These are phyloP conservation scores for Eucalyptus viminalis DNA, from an alignment of 345 rosid genomes.

Conservation along the genomic window DNA sequence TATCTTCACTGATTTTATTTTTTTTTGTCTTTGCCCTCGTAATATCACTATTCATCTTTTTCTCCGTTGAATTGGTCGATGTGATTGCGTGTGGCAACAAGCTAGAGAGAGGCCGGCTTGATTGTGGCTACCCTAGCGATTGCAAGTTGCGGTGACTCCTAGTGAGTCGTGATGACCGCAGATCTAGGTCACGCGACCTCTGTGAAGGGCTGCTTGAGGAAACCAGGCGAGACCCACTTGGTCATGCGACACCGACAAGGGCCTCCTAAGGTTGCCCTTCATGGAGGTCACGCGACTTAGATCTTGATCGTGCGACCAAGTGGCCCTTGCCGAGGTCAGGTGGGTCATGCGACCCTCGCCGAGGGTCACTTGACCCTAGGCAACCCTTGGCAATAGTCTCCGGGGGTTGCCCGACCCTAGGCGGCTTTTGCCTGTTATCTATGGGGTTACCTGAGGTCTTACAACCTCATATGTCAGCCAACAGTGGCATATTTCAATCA, in stretches of 20 bases:
- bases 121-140: accelerated
- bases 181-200: accelerated
- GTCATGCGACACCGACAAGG: accelerated
- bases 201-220: accelerated
- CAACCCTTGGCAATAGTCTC: accelerated
- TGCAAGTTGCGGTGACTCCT: accelerated
- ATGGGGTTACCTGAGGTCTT: accelerated
- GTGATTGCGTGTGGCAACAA: no score
- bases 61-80: accelerated
- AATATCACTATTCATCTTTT: no score
- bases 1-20: accelerated
- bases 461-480: accelerated
- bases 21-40: accelerated
- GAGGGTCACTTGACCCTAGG: accelerated
- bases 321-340: accelerated
- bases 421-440: accelerated
- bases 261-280: accelerated
- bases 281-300: no score
- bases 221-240: accelerated
- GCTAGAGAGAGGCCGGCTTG: no score
- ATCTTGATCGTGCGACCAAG: accelerated
- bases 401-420: accelerated
- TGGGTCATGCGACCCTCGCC: accelerated
- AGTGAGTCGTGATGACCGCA: accelerated
- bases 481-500: accelerated